Evolutionary conservation across 495 filamentous ascomycete species (phyloP).

Genomic region (Penicillium simplicissimum): DNA sequence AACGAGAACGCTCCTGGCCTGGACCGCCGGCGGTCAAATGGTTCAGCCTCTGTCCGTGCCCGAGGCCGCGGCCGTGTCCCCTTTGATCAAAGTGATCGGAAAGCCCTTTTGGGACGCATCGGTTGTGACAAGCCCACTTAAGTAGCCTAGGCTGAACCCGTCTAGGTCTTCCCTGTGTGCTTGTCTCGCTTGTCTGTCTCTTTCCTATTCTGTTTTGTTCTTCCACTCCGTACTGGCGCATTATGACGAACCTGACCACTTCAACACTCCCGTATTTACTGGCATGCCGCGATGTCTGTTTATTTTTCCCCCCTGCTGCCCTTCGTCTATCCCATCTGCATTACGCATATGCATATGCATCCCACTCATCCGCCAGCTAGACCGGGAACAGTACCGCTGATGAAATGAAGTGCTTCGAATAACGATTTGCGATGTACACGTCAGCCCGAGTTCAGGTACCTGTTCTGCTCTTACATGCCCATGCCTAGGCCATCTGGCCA

Average conservation of each 20-base stretch:
- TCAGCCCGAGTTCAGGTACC: constrained; percentile 10
- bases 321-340: neutral
- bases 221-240: constrained; percentile 12
- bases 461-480: too few relatives aligned
- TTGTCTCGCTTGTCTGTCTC: constrained; percentile 6
- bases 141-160: neutral
- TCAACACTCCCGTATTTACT: constrained; percentile 16
- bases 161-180: neutral
- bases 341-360: constrained; percentile 3
- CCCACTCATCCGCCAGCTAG: neutral
- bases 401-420: constrained; percentile 26
- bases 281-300: constrained; percentile 24
- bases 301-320: constrained; percentile 3
- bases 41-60: constrained; percentile 34
- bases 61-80: constrained; percentile 51
- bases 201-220: constrained; percentile 12
- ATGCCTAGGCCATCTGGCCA: constrained; percentile 5
- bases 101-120: constrained; percentile 71
- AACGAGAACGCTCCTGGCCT: constrained; percentile 38
- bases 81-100: constrained; percentile 69
- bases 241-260: constrained; percentile 21
- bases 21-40: constrained; percentile 50
- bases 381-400: constrained; percentile 4
- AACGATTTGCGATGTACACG: constrained; percentile 22
- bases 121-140: constrained; percentile 67